phyloP scores from a whole-genome alignment of 169 alveolate species.

The Plasmodium adleri region DNA sequence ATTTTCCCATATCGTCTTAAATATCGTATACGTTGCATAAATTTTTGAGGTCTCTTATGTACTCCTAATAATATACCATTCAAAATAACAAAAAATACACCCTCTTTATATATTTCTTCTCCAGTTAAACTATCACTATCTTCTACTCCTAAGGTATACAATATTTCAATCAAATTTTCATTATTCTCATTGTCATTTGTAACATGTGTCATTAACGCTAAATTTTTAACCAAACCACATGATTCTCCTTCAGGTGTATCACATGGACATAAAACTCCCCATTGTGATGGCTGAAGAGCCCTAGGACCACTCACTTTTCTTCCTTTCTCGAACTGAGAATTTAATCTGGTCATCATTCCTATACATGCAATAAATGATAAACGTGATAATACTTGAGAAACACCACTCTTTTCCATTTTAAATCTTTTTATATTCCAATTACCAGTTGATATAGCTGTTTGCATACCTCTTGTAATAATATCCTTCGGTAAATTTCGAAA shows the following conservation, averaged over 20 bases:
- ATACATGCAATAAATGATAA: conserved; percentile 95
- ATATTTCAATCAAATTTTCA: conserved; percentile 81
- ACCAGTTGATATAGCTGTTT: conserved; percentile 97
- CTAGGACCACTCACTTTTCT: conserved; percentile 99
- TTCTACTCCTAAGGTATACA: conserved; percentile 88
- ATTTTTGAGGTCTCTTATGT: conserved; percentile 91
- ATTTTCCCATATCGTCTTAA: conserved; percentile 97
- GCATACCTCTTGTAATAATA: conserved; percentile 96
- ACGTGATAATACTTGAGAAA: conserved; percentile 97
- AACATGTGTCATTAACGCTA: conserved; percentile 98
- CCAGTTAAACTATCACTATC: conserved; percentile 83
- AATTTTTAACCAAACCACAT: conserved; percentile 98
- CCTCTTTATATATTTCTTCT: conserved; percentile 81
- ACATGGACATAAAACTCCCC: conserved; percentile 99
- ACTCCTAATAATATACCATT: conserved; percentile 97
- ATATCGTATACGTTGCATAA: conserved; percentile 92
- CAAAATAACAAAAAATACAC: conserved; percentile 92
- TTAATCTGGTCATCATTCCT: conserved; percentile 93
- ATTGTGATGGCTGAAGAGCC: conserved; percentile 98
- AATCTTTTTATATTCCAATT: conserved; percentile 99
- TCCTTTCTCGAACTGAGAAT: conserved; percentile 93
- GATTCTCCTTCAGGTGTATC: conserved; percentile 99
- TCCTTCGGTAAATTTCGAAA: conserved; percentile 92
- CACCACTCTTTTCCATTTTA: conserved; percentile 98
- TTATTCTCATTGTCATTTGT: conserved; percentile 95